Evolutionary conservation across 2,329 filamentous ascomycete genomes (phyloP).

Genomic region (Hysterium pulicare): DNA sequence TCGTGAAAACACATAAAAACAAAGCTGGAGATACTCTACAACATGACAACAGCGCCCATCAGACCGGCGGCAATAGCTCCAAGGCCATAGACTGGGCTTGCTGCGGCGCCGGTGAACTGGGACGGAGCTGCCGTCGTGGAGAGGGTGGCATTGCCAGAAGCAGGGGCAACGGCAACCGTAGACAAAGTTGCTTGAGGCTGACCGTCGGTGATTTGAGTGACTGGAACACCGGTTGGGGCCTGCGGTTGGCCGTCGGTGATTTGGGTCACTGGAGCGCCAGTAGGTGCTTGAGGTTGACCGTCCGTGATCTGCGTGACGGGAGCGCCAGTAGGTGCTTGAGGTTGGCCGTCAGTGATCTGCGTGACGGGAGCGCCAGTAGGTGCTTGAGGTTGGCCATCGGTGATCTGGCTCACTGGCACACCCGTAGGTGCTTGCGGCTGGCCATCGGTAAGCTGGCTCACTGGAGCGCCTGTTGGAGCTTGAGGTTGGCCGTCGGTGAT

Average conservation of each 20-base stretch:
- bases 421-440: conserved; percentile 4
- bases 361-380: conserved; percentile 11
- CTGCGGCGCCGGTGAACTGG: conserved; percentile 31
- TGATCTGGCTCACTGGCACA: conserved; percentile 4
- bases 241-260: conserved; percentile 4
- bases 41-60: conserved; percentile 24
- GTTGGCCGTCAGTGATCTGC: conserved; percentile 21
- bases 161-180: not conserved
- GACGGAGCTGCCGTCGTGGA: conserved; percentile 12
- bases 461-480: conserved; percentile 1
- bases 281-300: conserved; percentile 8
- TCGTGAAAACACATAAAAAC: too few relatives aligned
- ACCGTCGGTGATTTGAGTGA: conserved; percentile 9
- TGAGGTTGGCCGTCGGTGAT: conserved; percentile 4
- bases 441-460: not conserved
- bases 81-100: conserved; percentile 14
- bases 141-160: conserved; percentile 10
- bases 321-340: conserved; percentile 20
- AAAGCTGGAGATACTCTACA: too few relatives aligned
- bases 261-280: conserved; percentile 7
- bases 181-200: conserved; percentile 1
- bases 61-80: conserved; percentile 28
- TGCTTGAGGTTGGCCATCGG: conserved; percentile 12
- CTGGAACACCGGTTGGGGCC: conserved; percentile 12
- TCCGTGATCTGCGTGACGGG: conserved; percentile 15